Base-by-base conservation (phyloP, 805 yeast genomes). In the Pichia exigua region DNA sequence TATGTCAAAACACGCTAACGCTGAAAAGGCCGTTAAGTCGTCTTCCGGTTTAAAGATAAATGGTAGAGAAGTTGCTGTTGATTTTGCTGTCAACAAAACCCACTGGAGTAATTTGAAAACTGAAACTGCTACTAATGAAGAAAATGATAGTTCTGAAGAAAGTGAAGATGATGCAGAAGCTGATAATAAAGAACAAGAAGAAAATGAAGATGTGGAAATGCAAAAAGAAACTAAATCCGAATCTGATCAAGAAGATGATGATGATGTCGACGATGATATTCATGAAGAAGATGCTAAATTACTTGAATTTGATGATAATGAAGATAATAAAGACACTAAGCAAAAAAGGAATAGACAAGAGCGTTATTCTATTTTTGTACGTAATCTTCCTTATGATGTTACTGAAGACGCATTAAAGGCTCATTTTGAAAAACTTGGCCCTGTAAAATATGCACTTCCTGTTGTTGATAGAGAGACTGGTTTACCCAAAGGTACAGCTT, bases 311-410 rank as follows among this genome's bases (percentile, higher is more conserved):
- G 71, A 66, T n/a, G 72, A 64, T 18, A 71, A 69, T 3, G 70
- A 67, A 10, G 69, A 65, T 63, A 21, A 59, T 26, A 65, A 62
- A 45, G 64, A 22, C 27, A 65, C 66, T 39, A 69, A 62, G 55
- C 69, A 70, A 48, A 72, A 72, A 52, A 65, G 67, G 43, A 86
- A 87, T 66, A 83, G 73, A 65, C 83, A 80, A 64, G 94, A 86
- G 59, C 73, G 77, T 7, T 85, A 62, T 57, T 83, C 96, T 6
- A 68, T 94, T 24, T 94, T 94, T 64, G 87, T 94, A 12, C 81
- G 99, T 64, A 94, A 94, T 63, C 81, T 94, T 38, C 98, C 99
- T 1, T 94, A 92, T 63, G 97, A 89, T 67, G 95, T 97, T 5
- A 89, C 95, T 38, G 78, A 77, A 46, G 97, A 91, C 50, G 68